Evolutionary conservation across 2,329 filamentous ascomycete genomes (phyloP).

Genomic region (Remersonia thermophila): DNA sequence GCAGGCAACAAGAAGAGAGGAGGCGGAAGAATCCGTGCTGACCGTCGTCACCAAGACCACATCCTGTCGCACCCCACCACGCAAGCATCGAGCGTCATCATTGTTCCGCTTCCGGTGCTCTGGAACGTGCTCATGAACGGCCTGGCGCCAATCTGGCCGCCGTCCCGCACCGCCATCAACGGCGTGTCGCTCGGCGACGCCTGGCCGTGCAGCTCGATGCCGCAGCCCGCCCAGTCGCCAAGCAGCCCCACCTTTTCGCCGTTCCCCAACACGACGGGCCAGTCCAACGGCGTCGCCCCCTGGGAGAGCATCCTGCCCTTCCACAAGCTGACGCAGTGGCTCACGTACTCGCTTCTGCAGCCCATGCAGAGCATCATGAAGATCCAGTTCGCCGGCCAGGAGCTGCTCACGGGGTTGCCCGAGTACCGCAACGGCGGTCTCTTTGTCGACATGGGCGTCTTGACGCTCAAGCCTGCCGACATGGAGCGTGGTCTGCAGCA

Average conservation of each 20-base stretch:
- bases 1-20: no score
- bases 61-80: conserved; percentile 86
- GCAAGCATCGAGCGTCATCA: conserved; percentile 75
- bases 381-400: conserved; percentile 37
- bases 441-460: conserved; percentile 47
- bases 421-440: conserved; percentile 63
- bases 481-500: conserved; percentile 31
- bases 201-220: conserved; percentile 81
- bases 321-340: conserved; percentile 91
- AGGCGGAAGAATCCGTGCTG: no score
- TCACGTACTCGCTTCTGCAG: conserved; percentile 61
- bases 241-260: conserved; percentile 39
- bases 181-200: conserved; percentile 82
- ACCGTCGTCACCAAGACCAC: conserved; percentile 51
- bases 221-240: conserved; percentile 31
- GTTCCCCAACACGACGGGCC: conserved; percentile 29
- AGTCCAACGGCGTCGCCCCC: conserved; percentile 35
- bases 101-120: conserved; percentile 73
- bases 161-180: conserved; percentile 74
- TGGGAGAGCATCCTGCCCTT: conserved; percentile 63
- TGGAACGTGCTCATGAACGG: conserved; percentile 88
- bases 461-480: conserved; percentile 36
- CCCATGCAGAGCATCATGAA: conserved; percentile 42
- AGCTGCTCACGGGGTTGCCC: conserved; percentile 53
- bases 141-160: conserved; percentile 77